Base-by-base conservation (phyloP, 169 alveolate genomes). In the Plasmodium chabaudi region DNA sequence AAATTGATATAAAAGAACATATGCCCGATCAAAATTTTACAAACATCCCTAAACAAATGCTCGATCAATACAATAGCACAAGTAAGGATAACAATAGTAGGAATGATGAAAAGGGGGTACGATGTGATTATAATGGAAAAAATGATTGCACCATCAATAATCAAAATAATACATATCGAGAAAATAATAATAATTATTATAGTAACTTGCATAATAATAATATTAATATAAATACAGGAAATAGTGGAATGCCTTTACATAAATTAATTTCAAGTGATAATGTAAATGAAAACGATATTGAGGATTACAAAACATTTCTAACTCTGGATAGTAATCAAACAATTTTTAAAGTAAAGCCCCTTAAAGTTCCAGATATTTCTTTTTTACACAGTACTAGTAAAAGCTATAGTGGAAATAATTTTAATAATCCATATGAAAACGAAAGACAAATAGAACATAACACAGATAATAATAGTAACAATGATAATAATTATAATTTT, bases 321-420 rank as follows among this genome's bases (percentile, higher is more conserved):
- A 79, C 89, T 27, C 17, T 79, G 25, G 89, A 79, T 47, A 79
- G 89, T 49, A 67, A 79, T 47, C 69, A 67, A 9, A 79, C 82
- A 21, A 64, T 79, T 39, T 79, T 79, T 59, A 79, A 79, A 47
- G 46, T 63, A 1, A 79, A 79, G 12, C 89, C 89, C 2, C 89
- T 79, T 55, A 79, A 79, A 59, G 64, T 79, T 7, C 89, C 89
- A 47, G 89, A 79, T 47, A 42, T 79, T 46, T 79, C 89, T 34
- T 79, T 79, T 47, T 59, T 79, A 23, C 55, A 79, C 60, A 65
- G 25, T 59, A 67, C 42, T 44, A 79, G 89, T 17, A 59, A 79
- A 12, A 60, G 9, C 56, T 79, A 65, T 49, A 79, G 46, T 59
- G 19, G 51, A 44, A 7, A 21, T 12, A 74, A 47, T 27, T 61